Conservation (phyloP, 2,329 filamentous ascomycete species). For the Gnomoniopsis sp. region DNA sequence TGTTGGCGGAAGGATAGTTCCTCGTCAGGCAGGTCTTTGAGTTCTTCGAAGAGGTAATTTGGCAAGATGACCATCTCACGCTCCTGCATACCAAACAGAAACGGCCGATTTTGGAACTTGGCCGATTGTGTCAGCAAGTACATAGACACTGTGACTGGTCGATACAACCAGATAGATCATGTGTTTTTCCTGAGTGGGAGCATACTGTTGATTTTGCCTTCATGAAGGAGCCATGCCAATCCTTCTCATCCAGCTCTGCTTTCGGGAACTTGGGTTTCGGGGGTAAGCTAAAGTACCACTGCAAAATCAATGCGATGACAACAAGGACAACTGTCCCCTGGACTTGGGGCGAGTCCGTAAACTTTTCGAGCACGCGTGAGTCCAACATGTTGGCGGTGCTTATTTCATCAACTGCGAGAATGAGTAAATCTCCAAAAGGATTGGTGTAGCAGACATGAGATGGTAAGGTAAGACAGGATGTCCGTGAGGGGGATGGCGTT, state of each 20-base stretch:
- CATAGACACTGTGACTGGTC: not conserved
- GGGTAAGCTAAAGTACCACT: not conserved
- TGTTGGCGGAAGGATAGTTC: not conserved
- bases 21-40: not conserved
- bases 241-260: not conserved
- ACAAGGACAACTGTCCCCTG: not conserved
- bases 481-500: too few relatives aligned
- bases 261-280: not conserved
- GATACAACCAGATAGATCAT: too few relatives aligned
- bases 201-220: not conserved
- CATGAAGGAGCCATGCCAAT: not conserved
- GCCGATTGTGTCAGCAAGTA: not conserved
- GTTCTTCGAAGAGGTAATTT: not conserved
- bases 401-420: too few relatives aligned
- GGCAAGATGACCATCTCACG: not conserved
- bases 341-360: not conserved
- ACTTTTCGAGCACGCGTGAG: not conserved
- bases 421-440: too few relatives aligned
- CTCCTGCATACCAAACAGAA: not conserved
- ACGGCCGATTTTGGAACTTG: not conserved
- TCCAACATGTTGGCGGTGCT: not conserved
- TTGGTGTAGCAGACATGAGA: too few relatives aligned
- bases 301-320: not conserved
- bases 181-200: not conserved
- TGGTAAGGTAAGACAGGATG: too few relatives aligned